Evolutionary conservation across 768 basidiomycete genomes (phyloP), one percentile per base, ranked within the genome.

Genomic region (Serendipita sp.): DNA sequence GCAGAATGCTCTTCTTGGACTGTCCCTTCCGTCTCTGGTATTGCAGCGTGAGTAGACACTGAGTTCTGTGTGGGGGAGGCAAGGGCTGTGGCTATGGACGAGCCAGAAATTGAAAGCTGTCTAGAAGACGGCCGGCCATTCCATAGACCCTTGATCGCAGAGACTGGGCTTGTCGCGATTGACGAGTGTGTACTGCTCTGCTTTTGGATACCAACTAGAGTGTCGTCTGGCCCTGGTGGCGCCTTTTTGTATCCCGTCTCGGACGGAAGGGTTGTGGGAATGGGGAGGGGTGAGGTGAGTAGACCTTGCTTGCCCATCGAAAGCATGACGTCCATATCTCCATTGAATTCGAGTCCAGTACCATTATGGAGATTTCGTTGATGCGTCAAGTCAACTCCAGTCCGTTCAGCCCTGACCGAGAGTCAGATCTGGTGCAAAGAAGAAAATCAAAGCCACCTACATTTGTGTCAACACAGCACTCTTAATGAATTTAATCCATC

Each of bases 281-380:
- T 14, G 7, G 66, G 50, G 11, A 66, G 42, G 2, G 72, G 71
- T 28, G 75, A 75, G 30, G 75, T 74, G 65, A 77, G 74, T 61
- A 82, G 72, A n/a, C 80, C 82, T 67, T 87, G 85, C 33, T 81
- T 76, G 53, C 83, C 83, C 77, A 90, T 87, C 31, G 85, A 84
- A 38, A 90, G 76, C 81, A 88, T 86, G 51, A 89, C 88, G 69
- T 90, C 88, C 75, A 90, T 81, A 68, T 90, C 88, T 3, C 88
- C 88, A 50, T 82, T 77, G 22, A 86, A 86, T 64, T 88, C 88
- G 28, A 78, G 73, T 16, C n/a, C 28, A 3, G 11, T n/a, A 58
- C 31, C 17, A 20, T 58, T 58, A 31, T 58, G 31, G 9, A 24
- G 14, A 34, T 58, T 31, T 58, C n/a, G 53, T n/a, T 58, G 31